Evolutionary conservation across 2,329 filamentous ascomycete species (phyloP), one percentile per base, ranked within the genome.

Genomic region (Amauroascus verrucosus): DNA sequence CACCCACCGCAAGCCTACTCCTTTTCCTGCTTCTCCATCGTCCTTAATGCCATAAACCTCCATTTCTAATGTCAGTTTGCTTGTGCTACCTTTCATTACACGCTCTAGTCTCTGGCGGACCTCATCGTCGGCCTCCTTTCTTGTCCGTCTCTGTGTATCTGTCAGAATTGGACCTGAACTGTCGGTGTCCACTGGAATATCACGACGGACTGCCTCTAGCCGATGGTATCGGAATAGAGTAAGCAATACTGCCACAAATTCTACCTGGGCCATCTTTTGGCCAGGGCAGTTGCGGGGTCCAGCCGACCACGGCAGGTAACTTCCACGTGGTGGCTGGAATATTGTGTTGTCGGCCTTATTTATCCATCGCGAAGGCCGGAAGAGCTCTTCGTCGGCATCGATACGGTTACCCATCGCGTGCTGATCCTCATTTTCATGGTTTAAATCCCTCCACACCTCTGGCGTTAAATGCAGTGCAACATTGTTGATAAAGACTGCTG

Each of bases 251-350:
- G 69, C 71, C 3, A 72, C 70, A 60, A 79, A 78, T 61, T 80
- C 77, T 1, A 80, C 77, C 62, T 80, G 74, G 1, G 76, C 67
- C 68, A 80, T 76, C 59, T 78, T 78, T 65, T 74, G 69, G 0
- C 77, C 77, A 0, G 76, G 75, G 59, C 77, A 80, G 3, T 74
- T 63, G 4, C 77, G 62, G 9, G 76, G 75, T 0, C 77, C 77
- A 2, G 57, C 61, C 0, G 73, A 72, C 75, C 76, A 80, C 0
- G 76, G 70, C 1, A 73, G 41, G 55, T 71, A 80, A 0, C 65
- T 63, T 0, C 72, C 73, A 38, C 67, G 70, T 0, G 65, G 58
- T 0, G 72, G 70, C 14, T 64, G 63, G 51, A 68, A 48, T 7
- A 40, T 6, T 20, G 37, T 40, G 37, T 40, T 40, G 37, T 40